Percentiles rank a stretch among this genome's conserved stretches.
These are phyloP conservation scores for Thielaviopsis populi DNA, from an alignment of 2,329 filamentous ascomycete species.

Conservation along the genomic window DNA sequence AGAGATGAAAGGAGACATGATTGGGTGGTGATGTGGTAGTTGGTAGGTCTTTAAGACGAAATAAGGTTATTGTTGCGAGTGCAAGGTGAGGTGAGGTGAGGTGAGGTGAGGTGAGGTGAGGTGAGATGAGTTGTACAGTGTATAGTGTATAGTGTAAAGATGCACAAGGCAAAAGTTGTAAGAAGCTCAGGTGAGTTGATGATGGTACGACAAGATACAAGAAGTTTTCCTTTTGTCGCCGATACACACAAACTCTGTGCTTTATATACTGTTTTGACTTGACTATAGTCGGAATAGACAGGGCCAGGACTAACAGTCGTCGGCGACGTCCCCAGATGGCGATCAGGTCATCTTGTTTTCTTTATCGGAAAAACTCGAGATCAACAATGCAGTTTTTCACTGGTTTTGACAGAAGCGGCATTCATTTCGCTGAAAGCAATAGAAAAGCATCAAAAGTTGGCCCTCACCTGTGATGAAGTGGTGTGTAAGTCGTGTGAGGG, in stretches of 20 bases:
- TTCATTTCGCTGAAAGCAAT: background rate
- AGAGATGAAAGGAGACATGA: conserved; percentile 13
- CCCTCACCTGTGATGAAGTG: background rate
- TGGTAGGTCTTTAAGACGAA: background rate
- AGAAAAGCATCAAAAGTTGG: background rate
- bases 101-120: background rate
- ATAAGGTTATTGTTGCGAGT: background rate
- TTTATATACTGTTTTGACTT: background rate
- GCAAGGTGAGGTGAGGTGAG: background rate
- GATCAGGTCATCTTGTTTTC: conserved; percentile 8
- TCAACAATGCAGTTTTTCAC: background rate
- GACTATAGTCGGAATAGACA: background rate
- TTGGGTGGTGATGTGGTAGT: background rate
- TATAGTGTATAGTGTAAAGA: background rate
- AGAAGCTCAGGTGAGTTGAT: too few relatives aligned
- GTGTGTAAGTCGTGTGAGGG: conserved; percentile 11
- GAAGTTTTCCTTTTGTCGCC: background rate
- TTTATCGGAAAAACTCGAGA: background rate
- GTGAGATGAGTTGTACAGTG: background rate
- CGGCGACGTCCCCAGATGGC: background rate
- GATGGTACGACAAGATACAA: background rate
- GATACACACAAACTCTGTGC: background rate
- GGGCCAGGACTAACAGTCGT: background rate
- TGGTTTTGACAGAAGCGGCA: background rate
- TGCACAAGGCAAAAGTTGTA: too few relatives aligned